Base-by-base conservation (phyloP, 208 protist species). In the Angomonas deanei region DNA sequence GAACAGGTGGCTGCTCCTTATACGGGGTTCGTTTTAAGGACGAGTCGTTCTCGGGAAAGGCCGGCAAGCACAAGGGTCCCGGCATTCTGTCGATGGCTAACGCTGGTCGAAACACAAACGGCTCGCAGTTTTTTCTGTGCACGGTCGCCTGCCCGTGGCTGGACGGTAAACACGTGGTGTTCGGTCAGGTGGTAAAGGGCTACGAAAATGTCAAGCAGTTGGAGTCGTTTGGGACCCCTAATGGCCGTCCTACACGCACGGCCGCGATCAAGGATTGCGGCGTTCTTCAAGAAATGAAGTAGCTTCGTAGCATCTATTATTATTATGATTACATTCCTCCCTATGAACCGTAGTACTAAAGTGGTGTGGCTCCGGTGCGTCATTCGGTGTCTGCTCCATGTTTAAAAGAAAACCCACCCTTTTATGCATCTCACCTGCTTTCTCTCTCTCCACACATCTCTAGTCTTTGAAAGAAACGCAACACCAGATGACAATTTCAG, bases 141-240 rank as follows among this genome's bases (percentile, higher is more conserved):
- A 96, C 90, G 17, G 81, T 86, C 1, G 61, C 78, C 10, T 91
- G 82, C 61, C 74, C 85, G 36, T 94, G 86, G 88, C 74, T 98
- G 31, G 93, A 98, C 60, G 85, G 88, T 42, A 97, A 97, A 67
- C 97, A 99, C 76, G 94, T 97, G 19, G 96, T 98, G 23, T 98
- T 99, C 66, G 96, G 97, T 10, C 76, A 92, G 60, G 96, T 98
- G 34, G 54, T 84, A 13, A 76, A 82, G 36, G 92, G 92, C 26
- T 90, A 79, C 67, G 82, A 97, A 19, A 61, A 84, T 42, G 80
- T 97, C 5, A 89, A 80, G 63, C 67, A 59, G 4, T 61, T 97
- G 34, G 90, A 97, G 76, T 57, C 61, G 26, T 72, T 74, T 39
- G 89, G 92, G 8, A 81, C 86, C 0, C 74, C 86, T 33, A 72